These are phyloP conservation scores for Xylaria nigripes DNA, from an alignment of 495 filamentous ascomycete species.

Conservation along the genomic window DNA sequence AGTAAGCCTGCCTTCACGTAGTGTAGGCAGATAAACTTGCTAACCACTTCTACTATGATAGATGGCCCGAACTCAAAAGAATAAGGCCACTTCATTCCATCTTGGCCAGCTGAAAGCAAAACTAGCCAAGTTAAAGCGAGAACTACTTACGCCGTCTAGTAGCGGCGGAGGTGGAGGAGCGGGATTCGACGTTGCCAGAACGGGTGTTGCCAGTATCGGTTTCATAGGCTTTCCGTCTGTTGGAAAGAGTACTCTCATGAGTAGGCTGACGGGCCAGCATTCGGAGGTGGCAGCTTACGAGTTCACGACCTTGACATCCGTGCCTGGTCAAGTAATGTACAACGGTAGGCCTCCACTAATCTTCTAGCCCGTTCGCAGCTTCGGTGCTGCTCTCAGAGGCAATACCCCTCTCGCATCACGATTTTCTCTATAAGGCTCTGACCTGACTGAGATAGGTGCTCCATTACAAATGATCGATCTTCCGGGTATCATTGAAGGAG, in stretches of 20 bases:
- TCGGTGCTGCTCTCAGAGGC: not conserved
- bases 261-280: slow-evolving; percentile 85
- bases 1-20: slow-evolving; percentile 35
- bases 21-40: not conserved
- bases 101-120: slow-evolving; percentile 94
- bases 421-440: not conserved
- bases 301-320: slow-evolving; percentile 95
- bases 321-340: slow-evolving; percentile 92
- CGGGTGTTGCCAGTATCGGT: slow-evolving; percentile 90
- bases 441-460: slow-evolving; percentile 43
- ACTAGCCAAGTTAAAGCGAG: slow-evolving; percentile 93
- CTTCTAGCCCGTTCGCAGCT: not conserved
- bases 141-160: slow-evolving; percentile 78
- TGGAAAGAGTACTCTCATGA: slow-evolving; percentile 97
- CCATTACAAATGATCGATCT: slow-evolving; percentile 98
- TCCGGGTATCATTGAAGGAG: slow-evolving; percentile 96
- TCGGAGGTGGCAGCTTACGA: slow-evolving; percentile 97
- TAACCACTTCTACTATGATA: slow-evolving; percentile 24
- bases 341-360: slow-evolving; percentile 48
- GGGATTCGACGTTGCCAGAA: slow-evolving; percentile 96
- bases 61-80: slow-evolving; percentile 97
- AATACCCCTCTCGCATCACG: not conserved
- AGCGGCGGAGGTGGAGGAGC: slow-evolving; percentile 80
- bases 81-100: slow-evolving; percentile 89
- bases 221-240: slow-evolving; percentile 90